Evolutionary conservation across 768 basidiomycete species (phyloP).

Genomic region (Cystobasidium ongulense): DNA sequence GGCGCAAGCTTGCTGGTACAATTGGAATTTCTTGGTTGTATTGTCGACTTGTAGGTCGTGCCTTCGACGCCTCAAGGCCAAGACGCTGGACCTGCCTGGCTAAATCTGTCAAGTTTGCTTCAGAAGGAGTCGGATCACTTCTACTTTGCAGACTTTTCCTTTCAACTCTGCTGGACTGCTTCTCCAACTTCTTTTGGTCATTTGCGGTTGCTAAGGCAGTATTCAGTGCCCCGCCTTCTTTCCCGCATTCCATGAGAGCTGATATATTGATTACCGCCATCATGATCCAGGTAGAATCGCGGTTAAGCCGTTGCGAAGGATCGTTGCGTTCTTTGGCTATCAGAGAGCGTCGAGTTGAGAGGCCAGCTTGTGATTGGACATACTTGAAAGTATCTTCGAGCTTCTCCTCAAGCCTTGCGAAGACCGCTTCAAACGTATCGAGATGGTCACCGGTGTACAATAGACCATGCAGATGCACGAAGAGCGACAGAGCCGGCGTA

Average conservation of each 20-base stretch:
- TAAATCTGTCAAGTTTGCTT: neutral
- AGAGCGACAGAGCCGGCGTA: conserved; percentile 61
- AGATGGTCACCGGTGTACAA: conserved; percentile 90
- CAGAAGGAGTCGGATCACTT: neutral
- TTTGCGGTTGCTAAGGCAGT: conserved; percentile 43
- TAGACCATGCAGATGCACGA: conserved; percentile 91
- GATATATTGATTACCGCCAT: conserved; percentile 81
- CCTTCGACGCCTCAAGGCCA: neutral
- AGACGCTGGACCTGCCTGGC: neutral
- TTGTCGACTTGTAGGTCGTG: neutral
- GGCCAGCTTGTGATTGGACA: conserved; percentile 44
- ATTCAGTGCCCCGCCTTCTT: conserved; percentile 60
- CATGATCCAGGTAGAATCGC: conserved; percentile 74
- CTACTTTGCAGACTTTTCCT: neutral
- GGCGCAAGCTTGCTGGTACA: conserved; percentile 60
- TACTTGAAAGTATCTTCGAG: conserved; percentile 33
- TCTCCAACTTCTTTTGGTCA: neutral
- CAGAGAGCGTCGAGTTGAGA: neutral
- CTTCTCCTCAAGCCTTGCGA: conserved; percentile 74
- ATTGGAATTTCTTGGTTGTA: neutral
- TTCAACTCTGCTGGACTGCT: neutral
- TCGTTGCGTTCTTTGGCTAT: neutral
- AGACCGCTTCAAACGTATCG: conserved; percentile 74
- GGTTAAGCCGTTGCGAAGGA: conserved; percentile 24
- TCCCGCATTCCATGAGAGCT: conserved; percentile 79